These are phyloP conservation scores for Saksenaea oblongispora DNA, from an alignment of 371 early-diverging fungal species.

Conservation along the genomic window DNA sequence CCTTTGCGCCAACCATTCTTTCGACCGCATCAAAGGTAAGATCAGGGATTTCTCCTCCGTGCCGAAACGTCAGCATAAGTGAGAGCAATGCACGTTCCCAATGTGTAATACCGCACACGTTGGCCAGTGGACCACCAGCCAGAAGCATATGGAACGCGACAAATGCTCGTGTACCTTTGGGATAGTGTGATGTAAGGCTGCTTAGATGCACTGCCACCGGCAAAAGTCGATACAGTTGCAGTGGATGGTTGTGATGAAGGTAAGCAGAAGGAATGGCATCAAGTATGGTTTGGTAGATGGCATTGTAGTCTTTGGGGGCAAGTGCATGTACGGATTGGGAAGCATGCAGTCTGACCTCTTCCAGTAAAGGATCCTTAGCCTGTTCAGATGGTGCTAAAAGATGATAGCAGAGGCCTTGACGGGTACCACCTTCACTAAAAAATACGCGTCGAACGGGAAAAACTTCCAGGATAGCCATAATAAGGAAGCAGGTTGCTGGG, in stretches of 20 bases:
- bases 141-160: constrained; percentile 52
- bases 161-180: constrained; percentile 51
- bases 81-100: constrained; percentile 50
- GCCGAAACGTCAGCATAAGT: constrained; percentile 45
- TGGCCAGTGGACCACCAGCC: constrained; percentile 49
- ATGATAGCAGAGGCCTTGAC: constrained; percentile 52
- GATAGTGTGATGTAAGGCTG: constrained; percentile 46
- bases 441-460: constrained; percentile 37
- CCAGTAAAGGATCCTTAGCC: constrained; percentile 44
- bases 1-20: constrained; percentile 22
- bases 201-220: constrained; percentile 43
- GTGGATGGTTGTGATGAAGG: constrained; percentile 17
- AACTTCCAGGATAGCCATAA: constrained; percentile 44
- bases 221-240: constrained; percentile 38
- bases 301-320: constrained; percentile 20
- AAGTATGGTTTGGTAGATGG: constrained; percentile 20
- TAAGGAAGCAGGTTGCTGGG: constrained; percentile 51
- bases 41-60: constrained; percentile 42
- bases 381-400: constrained; percentile 29
- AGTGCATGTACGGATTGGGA: constrained; percentile 20
- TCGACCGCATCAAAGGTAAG: constrained; percentile 23
- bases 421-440: constrained; percentile 57
- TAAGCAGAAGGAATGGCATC: constrained; percentile 29
- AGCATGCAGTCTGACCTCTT: constrained; percentile 42
- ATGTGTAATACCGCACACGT: constrained; percentile 50